Evolutionary conservation across 106 monocot species (phyloP), one percentile per base, ranked within the genome.

Genomic region (Apostasia shenzhenica): DNA sequence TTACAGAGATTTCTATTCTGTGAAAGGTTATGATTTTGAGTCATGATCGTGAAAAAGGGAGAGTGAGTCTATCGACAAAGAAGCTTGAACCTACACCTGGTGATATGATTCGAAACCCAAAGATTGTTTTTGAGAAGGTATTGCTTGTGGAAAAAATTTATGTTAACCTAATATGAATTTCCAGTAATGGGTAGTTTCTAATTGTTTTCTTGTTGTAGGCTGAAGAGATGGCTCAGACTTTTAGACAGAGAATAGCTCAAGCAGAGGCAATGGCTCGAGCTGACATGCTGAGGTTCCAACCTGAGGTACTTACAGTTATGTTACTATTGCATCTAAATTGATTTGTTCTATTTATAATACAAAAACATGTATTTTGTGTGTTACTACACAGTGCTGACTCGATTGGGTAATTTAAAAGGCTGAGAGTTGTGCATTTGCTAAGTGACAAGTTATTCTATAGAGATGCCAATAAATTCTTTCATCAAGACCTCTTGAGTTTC

Each of bases 201-300:
- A 45, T 76, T 45, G 54, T 14, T 43, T 61, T 41, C 4, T 55
- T 66, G 45, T 66, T 13, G 48, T 42, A 97, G 97, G 97, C 97
- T 14, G 97, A 97, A 76, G 97, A 97, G 78, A 97, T 97, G 97
- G 97, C 97, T 68, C 92, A 87, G 78, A 85, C 85, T 61, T 97
- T 97, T 74, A 76, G 92, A 67, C 92, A 97, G 63, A 86, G 92
- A 73, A 92, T 97, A 77, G 97, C 97, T 69, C 92, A 97, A 80
- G 97, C 97, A 57, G 97, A 97, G 55, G 97, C 97, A 73, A 89
- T 97, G 97, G 97, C 97, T 12, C 89, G 97, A 69, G 92, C 92
- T 45, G 97, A 97, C 67, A 92, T 97, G 92, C 80, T 97, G 54
- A 97, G 97, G 72, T 97, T 97, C 55, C 97, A 97, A 49, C 97